phyloP scores from a whole-genome alignment of 768 basidiomycete genomes.

The Tylopilus intermedius region DNA sequence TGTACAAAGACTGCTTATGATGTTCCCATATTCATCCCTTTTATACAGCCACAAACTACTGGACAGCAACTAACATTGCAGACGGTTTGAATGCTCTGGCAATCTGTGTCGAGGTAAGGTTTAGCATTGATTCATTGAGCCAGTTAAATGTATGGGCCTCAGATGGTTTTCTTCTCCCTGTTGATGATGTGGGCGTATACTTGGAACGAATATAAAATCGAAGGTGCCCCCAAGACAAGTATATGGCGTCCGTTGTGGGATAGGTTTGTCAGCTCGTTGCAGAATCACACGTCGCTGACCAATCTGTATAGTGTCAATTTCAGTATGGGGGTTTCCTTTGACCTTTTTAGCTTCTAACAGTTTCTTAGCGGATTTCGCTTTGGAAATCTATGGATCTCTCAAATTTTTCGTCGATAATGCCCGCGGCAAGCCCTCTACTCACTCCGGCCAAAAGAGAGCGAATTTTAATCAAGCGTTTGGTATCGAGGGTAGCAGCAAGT shows the following conservation, averaged over 20 bases:
- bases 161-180: slow-evolving; percentile 81
- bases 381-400: slow-evolving; percentile 61
- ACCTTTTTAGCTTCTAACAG: slow-evolving; percentile 5
- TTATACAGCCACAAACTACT: slow-evolving; percentile 60
- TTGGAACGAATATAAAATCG: slow-evolving; percentile 57
- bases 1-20: not conserved
- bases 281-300: slow-evolving; percentile 1
- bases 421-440: slow-evolving; percentile 29
- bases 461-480: slow-evolving; percentile 40
- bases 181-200: slow-evolving; percentile 86
- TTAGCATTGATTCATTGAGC: not conserved
- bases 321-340: slow-evolving; percentile 28
- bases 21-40: not conserved
- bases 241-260: slow-evolving; percentile 74
- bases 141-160: slow-evolving; percentile 2
- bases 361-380: slow-evolving; percentile 53
- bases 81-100: slow-evolving; percentile 79
- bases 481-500: slow-evolving; percentile 21
- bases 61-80: slow-evolving; percentile 81
- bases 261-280: slow-evolving; percentile 23
- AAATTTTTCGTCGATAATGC: slow-evolving; percentile 51
- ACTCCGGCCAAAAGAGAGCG: slow-evolving; percentile 23
- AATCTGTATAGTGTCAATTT: slow-evolving; percentile 39
- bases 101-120: slow-evolving; percentile 73
- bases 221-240: slow-evolving; percentile 44